Percentiles rank a stretch among this genome's conserved stretches.
Evolutionary conservation across 2,329 filamentous ascomycete species (phyloP).

Genomic region (Colletotrichum endophyticum): DNA sequence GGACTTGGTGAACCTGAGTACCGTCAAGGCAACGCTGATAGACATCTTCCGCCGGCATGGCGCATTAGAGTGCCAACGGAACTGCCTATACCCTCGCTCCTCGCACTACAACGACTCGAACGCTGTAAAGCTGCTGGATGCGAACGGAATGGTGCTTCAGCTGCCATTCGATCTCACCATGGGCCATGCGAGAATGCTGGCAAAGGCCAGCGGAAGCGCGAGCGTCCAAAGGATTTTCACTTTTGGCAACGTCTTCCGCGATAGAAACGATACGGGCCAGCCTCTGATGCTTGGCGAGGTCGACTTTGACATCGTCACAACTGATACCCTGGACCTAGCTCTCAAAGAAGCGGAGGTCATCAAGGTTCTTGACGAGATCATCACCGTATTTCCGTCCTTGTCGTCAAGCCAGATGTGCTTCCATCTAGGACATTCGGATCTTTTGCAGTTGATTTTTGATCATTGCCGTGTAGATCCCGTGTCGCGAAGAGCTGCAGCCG

Average conservation of each 20-base stretch:
- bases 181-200: constrained; percentile 84
- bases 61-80: constrained; percentile 79
- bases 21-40: constrained; percentile 76
- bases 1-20: constrained; percentile 72
- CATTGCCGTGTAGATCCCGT: constrained; percentile 79
- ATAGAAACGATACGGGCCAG: constrained; percentile 78
- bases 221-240: constrained; percentile 79
- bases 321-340: constrained; percentile 79
- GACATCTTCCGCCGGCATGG: constrained; percentile 89
- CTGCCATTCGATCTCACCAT: constrained; percentile 93
- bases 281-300: constrained; percentile 86
- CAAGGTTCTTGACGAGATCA: constrained; percentile 92
- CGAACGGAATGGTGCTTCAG: constrained; percentile 86
- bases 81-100: constrained; percentile 81
- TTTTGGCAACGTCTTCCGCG: constrained; percentile 87
- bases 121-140: constrained; percentile 80
- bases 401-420: constrained; percentile 80
- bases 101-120: constrained; percentile 72
- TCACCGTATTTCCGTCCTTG: constrained; percentile 79
- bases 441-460: constrained; percentile 88
- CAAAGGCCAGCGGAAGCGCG: constrained; percentile 67
- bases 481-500: constrained; percentile 75
- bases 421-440: constrained; percentile 85
- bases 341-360: constrained; percentile 93
- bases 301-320: constrained; percentile 94